These are phyloP conservation scores for Umbelopsis sp. DNA, from an alignment of 192 early-diverging fungal species.

Conservation along the genomic window DNA sequence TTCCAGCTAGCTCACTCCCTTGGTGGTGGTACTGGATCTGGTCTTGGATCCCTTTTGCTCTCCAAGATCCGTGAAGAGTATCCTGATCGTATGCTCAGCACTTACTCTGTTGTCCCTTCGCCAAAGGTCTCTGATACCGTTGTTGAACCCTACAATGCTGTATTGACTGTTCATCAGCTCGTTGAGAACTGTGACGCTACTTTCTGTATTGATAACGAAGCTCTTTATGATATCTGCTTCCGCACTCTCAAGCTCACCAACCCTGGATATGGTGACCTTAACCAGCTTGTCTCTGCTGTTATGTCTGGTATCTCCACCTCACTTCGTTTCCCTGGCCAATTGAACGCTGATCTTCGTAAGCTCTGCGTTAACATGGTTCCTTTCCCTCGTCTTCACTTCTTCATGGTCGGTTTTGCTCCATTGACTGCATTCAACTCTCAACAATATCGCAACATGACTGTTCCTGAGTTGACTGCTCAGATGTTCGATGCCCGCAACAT, in stretches of 20 bases:
- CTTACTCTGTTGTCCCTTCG: constrained; percentile 76
- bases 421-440: constrained; percentile 73
- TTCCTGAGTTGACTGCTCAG: constrained; percentile 83
- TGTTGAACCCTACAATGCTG: constrained; percentile 99
- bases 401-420: constrained; percentile 89
- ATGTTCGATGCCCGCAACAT: constrained; percentile 97
- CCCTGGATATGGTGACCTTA: constrained; percentile 91
- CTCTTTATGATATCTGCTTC: constrained; percentile 98
- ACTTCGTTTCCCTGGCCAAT: constrained; percentile 98
- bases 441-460: constrained; percentile 75
- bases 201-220: constrained; percentile 99
- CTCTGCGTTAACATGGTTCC: constrained; percentile 86
- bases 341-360: constrained; percentile 89
- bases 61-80: constrained; percentile 79
- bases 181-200: constrained; percentile 99
- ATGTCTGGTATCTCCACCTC: constrained; percentile 97
- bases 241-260: constrained; percentile 93
- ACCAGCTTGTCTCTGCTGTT: constrained; percentile 94
- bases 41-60: constrained; percentile 69
- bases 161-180: constrained; percentile 94
- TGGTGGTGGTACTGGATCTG: constrained; percentile 74
- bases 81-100: constrained; percentile 74
- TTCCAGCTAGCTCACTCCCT: constrained; percentile 77
- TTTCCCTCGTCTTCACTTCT: constrained; percentile 93
- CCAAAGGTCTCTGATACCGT: constrained; percentile 86